These are phyloP conservation scores for Tillandsia fasciculata DNA, from an alignment of 176 grass and related monocot genomes.

Conservation along the genomic window DNA sequence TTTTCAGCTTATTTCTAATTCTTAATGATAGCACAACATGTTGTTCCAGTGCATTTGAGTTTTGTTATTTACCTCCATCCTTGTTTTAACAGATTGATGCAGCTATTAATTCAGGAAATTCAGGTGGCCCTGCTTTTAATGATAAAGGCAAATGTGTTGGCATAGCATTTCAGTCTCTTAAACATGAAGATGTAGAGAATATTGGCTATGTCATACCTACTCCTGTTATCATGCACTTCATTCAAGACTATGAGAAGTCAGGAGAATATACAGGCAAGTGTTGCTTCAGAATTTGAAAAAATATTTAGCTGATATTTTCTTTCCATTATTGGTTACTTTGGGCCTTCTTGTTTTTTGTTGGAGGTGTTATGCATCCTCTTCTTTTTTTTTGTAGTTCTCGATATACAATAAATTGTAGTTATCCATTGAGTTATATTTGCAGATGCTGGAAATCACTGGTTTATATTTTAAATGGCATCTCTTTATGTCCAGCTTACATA, in stretches of 20 bases:
- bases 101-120: slow-evolving; percentile 98
- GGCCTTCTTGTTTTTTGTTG: not conserved
- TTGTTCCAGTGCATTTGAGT: not conserved
- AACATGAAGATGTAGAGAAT: slow-evolving; percentile 98
- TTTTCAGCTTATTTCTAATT: not conserved
- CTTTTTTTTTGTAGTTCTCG: no score
- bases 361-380: no score
- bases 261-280: slow-evolving; percentile 63
- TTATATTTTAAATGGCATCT: no score
- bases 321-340: not conserved
- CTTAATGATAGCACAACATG: not conserved
- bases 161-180: slow-evolving; percentile 99
- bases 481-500: no score
- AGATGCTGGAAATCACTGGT: no score
- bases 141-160: slow-evolving; percentile 82
- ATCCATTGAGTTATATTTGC: no score
- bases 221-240: slow-evolving; percentile 92
- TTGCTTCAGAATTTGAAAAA: not conserved
- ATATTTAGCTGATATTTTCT: not conserved
- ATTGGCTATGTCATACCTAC: slow-evolving; percentile 98
- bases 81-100: slow-evolving; percentile 85
- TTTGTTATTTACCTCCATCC: not conserved
- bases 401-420: no score
- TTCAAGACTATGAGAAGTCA: slow-evolving; percentile 80
- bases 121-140: slow-evolving; percentile 90